Conservation (phyloP, 805 yeast genomes). For the Pichia sporocuriosa region DNA sequence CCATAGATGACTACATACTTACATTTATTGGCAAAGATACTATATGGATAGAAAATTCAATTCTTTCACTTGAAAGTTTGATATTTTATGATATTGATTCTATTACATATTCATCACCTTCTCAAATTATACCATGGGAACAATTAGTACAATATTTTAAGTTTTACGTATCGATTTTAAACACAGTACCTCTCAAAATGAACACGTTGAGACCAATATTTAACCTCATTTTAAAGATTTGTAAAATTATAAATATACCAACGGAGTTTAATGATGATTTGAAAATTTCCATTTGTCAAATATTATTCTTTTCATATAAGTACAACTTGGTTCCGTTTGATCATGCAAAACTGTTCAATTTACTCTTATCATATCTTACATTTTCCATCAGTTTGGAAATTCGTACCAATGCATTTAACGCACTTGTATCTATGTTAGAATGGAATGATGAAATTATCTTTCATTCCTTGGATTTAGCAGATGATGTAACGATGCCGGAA, state of each 20-base stretch:
- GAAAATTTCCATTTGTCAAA: background rate
- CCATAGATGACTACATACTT: background rate
- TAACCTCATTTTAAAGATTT: background rate
- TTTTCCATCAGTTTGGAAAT: background rate
- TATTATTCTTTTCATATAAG: background rate
- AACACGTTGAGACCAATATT: background rate
- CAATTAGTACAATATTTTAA: background rate
- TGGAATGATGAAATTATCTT: background rate
- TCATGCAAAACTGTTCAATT: background rate
- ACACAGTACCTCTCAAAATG: background rate
- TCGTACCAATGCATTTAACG: background rate
- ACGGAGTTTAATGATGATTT: background rate
- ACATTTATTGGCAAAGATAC: background rate
- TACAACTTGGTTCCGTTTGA: background rate
- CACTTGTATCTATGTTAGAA: background rate
- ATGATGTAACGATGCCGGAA: too few relatives aligned
- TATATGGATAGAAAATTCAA: constrained; percentile 3
- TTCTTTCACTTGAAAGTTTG: constrained; percentile 1
- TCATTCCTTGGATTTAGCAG: background rate
- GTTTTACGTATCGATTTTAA: background rate
- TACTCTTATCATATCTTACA: constrained; percentile 1
- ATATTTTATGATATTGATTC: background rate
- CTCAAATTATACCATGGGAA: background rate
- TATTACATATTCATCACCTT: background rate
- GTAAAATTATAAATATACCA: background rate